Evolutionary conservation across 2,329 filamentous ascomycete species (phyloP), one percentile per base, ranked within the genome.

Genomic region (Aspergillus pseudoterreus): DNA sequence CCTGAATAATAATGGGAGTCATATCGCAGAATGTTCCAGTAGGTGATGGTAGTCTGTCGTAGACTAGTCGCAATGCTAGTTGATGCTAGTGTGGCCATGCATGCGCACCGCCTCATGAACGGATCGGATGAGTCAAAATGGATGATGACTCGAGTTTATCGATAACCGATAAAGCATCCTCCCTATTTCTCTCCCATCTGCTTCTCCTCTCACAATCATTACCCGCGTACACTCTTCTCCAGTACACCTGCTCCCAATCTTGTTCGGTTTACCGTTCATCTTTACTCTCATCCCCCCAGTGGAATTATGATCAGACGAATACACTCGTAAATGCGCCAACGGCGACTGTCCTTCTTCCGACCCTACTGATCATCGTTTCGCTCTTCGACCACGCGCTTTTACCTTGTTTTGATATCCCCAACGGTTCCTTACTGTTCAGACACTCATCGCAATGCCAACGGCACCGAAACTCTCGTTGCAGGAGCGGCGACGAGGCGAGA

Each of bases 401-500:
- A 10, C 43, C 30, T n/a, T 17, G n/a, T n/a, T 21, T 36, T 22
- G 24, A 33, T 45, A 45, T 45, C 43, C 2, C 19, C 19, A 43
- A 8, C 21, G 11, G 6, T 10, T 21, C n/a, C 17, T 8, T n/a
- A 4, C 5, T 38, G 9, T 38, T 12, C 21, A 45, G 39, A 47
- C 17, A 52, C 33, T 36, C 32, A 42, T 22, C 17, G 19, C 15
- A n/a, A 75, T 74, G 72, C 66, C 69, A 32, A 61, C 65, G 12
- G 56, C 63, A 63, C 74, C 61, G 69, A 88, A 86, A 70, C 81
- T 85, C 65, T 82, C 85, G 52, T 80, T 83, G 38, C 85, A 90
- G 65, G 92, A 96, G 73, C 83, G 88, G 71, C 86, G 90, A 61
- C 90, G 89, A 75, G 91, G 91, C 61, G 92, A 96, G 75, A 84